Evolutionary conservation across 2,329 filamentous ascomycete species (phyloP), one percentile per base, ranked within the genome.

Genomic region (Xylaria multiplex): DNA sequence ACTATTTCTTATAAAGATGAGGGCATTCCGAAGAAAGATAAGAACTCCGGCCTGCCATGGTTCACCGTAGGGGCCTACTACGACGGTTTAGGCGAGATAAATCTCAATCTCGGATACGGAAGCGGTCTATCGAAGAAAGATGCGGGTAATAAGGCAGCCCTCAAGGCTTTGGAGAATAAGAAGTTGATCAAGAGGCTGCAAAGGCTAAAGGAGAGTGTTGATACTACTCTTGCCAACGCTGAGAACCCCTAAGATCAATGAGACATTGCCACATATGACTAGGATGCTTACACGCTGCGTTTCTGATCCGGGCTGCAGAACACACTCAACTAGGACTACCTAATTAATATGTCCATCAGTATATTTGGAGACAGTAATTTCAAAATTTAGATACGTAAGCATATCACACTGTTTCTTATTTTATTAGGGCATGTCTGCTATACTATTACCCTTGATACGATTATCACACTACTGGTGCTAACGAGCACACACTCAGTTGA

Each of bases 51-150:
- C 1, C 77, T 89, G 32, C 83, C 86, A 19, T 78, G 89, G 30
- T 92, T 86, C 74, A 86, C 84, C 2, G 83, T 93, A 1, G 90
- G 85, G 0, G 84, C 88, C 0, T 91, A 87, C 71, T 79, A 93
- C 32, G 85, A 87, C 22, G 91, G 90, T 0, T 91, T 89, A 83
- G 91, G 91, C 4, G 88, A 90, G 77, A 84, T 82, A 37, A 81
- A 86, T 55, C 85, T 87, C 74, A 79, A 86, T 63, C 78, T 94
- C 6, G 91, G 88, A 0, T 82, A 81, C 50, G 91, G 90, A 0
- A 85, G 84, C 37, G 91, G 86, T 1, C 79, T 87, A 68, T 87
- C 85, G 61, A 93, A 93, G 79, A 87, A 86, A 63, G 89, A 92
- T 63, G 92, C 91, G 1, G 89, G 89, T 0, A 81, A 85, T 14